Evolutionary conservation across 257 asterid genomes (phyloP).

Genomic region (Paraleonurus japonicus): DNA sequence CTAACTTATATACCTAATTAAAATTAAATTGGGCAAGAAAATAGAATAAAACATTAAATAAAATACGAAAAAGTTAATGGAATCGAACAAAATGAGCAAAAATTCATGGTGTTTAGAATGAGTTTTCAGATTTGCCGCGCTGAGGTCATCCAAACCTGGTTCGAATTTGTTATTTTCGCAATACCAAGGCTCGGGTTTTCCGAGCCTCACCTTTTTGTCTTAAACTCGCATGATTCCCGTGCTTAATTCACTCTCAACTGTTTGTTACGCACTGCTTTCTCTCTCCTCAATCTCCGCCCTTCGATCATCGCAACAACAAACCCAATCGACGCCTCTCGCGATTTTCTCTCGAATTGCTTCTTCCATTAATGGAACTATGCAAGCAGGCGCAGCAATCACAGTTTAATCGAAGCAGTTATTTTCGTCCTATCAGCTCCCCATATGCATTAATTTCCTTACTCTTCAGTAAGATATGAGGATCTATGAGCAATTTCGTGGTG

Average conservation of each 20-base stretch:
- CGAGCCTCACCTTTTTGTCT: constrained; percentile 34
- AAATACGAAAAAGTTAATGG: too few species aligned
- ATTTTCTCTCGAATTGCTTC: neutral
- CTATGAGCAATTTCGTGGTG: neutral
- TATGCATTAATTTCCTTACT: neutral
- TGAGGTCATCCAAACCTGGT: constrained; percentile 45
- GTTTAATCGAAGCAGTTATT: neutral
- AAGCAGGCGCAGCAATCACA: neutral
- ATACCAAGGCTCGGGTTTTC: constrained; percentile 43
- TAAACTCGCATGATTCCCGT: constrained; percentile 24
- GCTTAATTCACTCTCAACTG: neutral
- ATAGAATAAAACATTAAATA: too few species aligned
- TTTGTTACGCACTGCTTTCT: constrained; percentile 18
- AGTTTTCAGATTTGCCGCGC: constrained; percentile 65
- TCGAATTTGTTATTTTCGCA: constrained; percentile 59
- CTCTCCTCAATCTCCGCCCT: constrained; percentile 7
- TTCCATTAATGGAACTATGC: neutral
- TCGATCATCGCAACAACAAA: constrained; percentile 14
- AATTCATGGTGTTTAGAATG: constrained; percentile 12
- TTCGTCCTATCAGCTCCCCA: too few species aligned
- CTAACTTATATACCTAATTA: too few species aligned
- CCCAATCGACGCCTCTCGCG: constrained; percentile 20
- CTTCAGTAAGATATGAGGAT: neutral
- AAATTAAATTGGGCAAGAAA: too few species aligned
- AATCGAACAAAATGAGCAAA: neutral